These are phyloP conservation scores for Hanseniaspora sp. DNA, from an alignment of 1,139 yeast species.

Conservation along the genomic window DNA sequence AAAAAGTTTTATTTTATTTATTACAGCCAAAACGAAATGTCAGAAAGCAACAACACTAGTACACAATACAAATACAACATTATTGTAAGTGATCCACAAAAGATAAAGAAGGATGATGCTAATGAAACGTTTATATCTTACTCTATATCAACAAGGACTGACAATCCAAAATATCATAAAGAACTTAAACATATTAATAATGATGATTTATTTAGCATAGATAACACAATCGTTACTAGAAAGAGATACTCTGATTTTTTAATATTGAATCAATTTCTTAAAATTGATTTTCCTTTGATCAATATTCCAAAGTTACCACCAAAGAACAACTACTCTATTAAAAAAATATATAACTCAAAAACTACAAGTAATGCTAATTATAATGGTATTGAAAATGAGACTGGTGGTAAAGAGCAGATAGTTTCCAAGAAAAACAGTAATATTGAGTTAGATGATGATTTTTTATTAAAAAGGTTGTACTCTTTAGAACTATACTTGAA, in stretches of 20 bases:
- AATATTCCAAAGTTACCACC: constrained; percentile 14
- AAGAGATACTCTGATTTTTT: constrained; percentile 15
- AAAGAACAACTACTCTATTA: constrained; percentile 14
- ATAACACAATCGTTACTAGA: constrained; percentile 11
- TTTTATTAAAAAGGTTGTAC: constrained; percentile 11
- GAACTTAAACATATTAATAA: too few species aligned
- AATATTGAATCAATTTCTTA: constrained; percentile 12
- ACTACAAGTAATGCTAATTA: background rate
- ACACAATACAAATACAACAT: constrained; percentile 8
- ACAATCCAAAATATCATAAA: constrained; percentile 11
- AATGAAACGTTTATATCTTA: constrained; percentile 9
- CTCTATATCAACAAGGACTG: constrained; percentile 8
- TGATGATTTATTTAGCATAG: constrained; percentile 1
- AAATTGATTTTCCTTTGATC: constrained; percentile 12
- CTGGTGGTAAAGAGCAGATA: background rate
- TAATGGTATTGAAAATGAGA: background rate
- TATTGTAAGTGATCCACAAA: constrained; percentile 14
- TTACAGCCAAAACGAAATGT: background rate
- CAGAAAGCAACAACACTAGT: background rate
- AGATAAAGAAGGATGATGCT: background rate
- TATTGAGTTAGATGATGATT: constrained; percentile 12
- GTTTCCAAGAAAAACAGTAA: background rate
- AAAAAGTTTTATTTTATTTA: background rate
- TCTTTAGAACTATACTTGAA: constrained; percentile 12
- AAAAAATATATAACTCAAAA: constrained; percentile 9